These are phyloP conservation scores for Dendrocalamus latiflorus DNA, from an alignment of 202 grass and related monocot genomes.

Conservation along the genomic window DNA sequence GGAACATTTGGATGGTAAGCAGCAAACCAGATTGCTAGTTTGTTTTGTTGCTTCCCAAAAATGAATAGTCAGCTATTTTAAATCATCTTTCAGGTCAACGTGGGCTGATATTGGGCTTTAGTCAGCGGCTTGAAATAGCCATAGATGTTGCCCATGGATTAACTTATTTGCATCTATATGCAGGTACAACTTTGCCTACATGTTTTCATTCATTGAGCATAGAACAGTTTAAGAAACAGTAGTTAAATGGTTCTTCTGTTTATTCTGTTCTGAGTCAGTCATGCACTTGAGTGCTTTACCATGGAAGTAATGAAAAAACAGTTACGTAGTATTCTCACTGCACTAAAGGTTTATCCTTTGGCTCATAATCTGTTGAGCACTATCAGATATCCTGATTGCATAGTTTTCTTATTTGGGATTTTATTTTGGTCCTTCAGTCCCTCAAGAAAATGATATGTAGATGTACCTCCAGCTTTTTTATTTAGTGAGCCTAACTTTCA, in stretches of 20 bases:
- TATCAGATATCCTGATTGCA: not conserved
- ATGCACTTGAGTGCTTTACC: not conserved
- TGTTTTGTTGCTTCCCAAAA: constrained; percentile 13
- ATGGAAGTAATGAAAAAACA: not conserved
- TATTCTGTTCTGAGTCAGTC: not conserved
- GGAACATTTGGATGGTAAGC: constrained; percentile 95
- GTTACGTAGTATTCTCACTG: not conserved
- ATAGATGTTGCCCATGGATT: constrained; percentile 97
- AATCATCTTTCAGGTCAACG: constrained; percentile 55
- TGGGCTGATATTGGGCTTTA: constrained; percentile 64
- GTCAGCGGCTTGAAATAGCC: constrained; percentile 94
- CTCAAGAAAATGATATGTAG: not conserved
- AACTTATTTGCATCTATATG: constrained; percentile 98
- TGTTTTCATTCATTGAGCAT: constrained; percentile 14
- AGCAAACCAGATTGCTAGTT: constrained; percentile 29
- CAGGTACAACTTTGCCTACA: constrained; percentile 51
- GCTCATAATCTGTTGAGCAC: not conserved
- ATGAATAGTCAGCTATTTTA: constrained; percentile 4
- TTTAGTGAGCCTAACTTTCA: not conserved
- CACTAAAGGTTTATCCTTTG: not conserved
- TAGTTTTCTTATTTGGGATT: not conserved
- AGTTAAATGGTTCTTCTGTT: too few relatives aligned
- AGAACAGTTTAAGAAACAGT: not conserved
- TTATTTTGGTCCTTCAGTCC: not conserved
- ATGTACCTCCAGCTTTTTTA: not conserved